Evolutionary conservation across 192 early-diverging fungal genomes (phyloP).

Genomic region (Coemansia sp.): DNA sequence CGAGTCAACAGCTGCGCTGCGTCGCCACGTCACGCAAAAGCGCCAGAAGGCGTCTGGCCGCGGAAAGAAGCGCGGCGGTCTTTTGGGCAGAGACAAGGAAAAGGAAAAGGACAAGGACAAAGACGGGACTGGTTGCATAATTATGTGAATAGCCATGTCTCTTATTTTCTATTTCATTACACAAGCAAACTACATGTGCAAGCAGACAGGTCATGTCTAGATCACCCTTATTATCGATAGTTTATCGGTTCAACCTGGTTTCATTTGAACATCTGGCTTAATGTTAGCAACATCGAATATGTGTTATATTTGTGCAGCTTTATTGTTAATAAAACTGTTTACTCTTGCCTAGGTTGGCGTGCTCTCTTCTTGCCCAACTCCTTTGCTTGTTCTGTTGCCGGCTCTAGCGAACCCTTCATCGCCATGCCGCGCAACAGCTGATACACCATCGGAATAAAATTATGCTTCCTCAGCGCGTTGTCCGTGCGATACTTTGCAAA

Average conservation of each 20-base stretch:
- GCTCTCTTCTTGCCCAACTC: constrained; percentile 7
- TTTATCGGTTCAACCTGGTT: too few relatives aligned
- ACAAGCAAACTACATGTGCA: too few relatives aligned
- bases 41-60: constrained; percentile 46
- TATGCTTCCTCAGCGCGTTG: constrained; percentile 69
- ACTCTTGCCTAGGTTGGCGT: constrained; percentile 1
- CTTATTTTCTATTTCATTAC: too few relatives aligned
- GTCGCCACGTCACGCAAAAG: constrained; percentile 54
- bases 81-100: constrained; percentile 36
- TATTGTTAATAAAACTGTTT: neutral
- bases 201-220: too few relatives aligned
- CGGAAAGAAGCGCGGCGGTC: constrained; percentile 29
- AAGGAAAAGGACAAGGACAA: constrained; percentile 40
- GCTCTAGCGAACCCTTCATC: constrained; percentile 51
- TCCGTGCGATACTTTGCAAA: constrained; percentile 59
- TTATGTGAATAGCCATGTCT: constrained; percentile 29
- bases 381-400: constrained; percentile 54
- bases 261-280: too few relatives aligned
- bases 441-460: constrained; percentile 75
- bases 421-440: constrained; percentile 63
- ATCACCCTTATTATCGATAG: too few relatives aligned
- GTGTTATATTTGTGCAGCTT: too few relatives aligned
- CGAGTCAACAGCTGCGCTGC: constrained; percentile 43
- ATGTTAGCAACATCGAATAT: too few relatives aligned
- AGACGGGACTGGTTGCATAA: constrained; percentile 38